phyloP scores from a whole-genome alignment of 2,329 filamentous ascomycete genomes.

The Colletotrichum paranaense region DNA sequence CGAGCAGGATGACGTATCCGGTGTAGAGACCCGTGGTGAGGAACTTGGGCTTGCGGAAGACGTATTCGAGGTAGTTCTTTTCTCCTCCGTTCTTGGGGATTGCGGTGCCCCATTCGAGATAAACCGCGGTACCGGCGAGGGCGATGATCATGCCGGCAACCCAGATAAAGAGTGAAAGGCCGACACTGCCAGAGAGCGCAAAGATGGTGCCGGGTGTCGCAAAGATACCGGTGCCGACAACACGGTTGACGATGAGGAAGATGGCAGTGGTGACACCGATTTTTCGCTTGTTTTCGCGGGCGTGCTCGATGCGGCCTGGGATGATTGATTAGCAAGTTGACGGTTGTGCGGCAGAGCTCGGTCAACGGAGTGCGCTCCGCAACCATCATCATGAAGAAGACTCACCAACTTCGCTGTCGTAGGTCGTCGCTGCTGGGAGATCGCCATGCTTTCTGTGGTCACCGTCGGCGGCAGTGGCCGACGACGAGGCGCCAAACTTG shows the following conservation, averaged over 20 bases:
- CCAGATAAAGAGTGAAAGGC: conserved; percentile 73
- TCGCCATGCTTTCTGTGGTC: conserved; percentile 13
- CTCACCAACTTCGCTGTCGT: conserved; percentile 37
- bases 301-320: conserved; percentile 48
- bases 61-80: conserved; percentile 75
- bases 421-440: conserved; percentile 8
- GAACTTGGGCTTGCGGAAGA: conserved; percentile 70
- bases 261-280: conserved; percentile 66
- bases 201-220: conserved; percentile 71
- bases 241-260: conserved; percentile 73
- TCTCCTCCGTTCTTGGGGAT: conserved; percentile 74
- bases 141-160: conserved; percentile 71
- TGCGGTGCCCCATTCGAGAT: conserved; percentile 74
- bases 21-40: conserved; percentile 70
- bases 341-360: not conserved
- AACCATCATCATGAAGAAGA: not conserved
- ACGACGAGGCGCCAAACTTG: conserved; percentile 23
- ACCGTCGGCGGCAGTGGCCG: not conserved
- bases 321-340: not conserved
- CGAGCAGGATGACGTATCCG: conserved; percentile 71
- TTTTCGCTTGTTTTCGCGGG: conserved; percentile 62
- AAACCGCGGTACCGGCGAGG: conserved; percentile 70
- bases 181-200: conserved; percentile 67
- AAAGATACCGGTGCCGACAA: conserved; percentile 76
- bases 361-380: not conserved